Evolutionary conservation across 257 asterid species (phyloP), one percentile per base, ranked within the genome.

Genomic region (Gentiana straminea): DNA sequence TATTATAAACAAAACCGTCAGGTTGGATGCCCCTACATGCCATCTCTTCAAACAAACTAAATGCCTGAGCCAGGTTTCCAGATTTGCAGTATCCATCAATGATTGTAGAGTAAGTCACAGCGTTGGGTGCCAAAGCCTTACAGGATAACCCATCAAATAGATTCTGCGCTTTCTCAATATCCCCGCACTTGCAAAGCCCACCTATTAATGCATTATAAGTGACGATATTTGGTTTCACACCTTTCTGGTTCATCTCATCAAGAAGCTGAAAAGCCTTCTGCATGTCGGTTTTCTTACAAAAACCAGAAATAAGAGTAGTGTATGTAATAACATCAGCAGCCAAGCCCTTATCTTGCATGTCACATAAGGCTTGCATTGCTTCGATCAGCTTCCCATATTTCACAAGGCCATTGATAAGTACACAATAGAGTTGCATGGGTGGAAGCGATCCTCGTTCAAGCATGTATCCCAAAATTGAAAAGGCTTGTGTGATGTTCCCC

Each of bases 41-140:
- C 92, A 89, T 89, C 75, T 81, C 86, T 55, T 76, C 77, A 59
- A 82, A 66, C 70, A 89, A 73, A 52, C 49, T 70, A 70, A 83
- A 78, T 49, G 92, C 94, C 72, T 77, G 79, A 24, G 66, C 77
- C 63, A 86, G 64, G 66, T 79, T 71, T 55, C 78, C 79, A 1
- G 80, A 63, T 78, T 81, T 89, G 81, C 92, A 81, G 70, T 64
- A 70, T 58, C 97, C 95, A 68, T 89, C 89, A 58, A 86, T 86
- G 72, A 89, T 76, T 41, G 84, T 81, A 51, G 97, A 67, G 62
- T 83, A 86, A 8, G 95, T 86, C 75, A 89, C 83, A 59, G 71
- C 63, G 77, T 74, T 89, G 4, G 85, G 89, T 32, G 52, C 47
- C 79, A 86, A 71, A 60, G 84, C 80, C 63, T 75, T 81, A 43